Base-by-base conservation (phyloP, 116 monocot species). In the Cymodocea nodosa region DNA sequence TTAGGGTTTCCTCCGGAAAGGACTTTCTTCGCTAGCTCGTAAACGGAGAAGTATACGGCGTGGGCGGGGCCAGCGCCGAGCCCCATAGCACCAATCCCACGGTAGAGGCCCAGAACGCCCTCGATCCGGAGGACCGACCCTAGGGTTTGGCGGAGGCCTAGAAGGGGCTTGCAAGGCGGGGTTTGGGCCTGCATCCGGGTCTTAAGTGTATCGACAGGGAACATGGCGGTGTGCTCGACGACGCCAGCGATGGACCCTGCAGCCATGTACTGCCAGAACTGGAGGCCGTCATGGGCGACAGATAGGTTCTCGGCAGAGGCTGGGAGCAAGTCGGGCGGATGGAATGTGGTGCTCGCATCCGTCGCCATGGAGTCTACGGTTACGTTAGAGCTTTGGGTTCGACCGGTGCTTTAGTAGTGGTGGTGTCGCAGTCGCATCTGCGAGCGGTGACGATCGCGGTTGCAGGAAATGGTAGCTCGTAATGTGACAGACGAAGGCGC, bases 21-120 rank as follows among this genome's bases (percentile, higher is more conserved):
- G n/a, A 30, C 35, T 52, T 71, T 65, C 78, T 97, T 91, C 19
- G 79, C 75, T 62, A 74, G 6, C 78, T 97, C 95, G 73, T 97
- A 97, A 44, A 91, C 73, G 54, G 85, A 87, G 88, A 91, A 91
- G 74, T 95, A 95, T 23, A 87, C 85, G 20, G 95, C 94, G 66
- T 95, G 95, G 62, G 91, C 91, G 35, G 88, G 95, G 58, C 81
- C 95, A 8, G 95, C 90, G 62, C 95, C 95, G 60, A 97, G 85
- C 17, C 75, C 78, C 91, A 94, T 90, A 49, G 95, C 95, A 62
- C 66, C 76, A 60, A 97, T 56, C 37, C 95, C 95, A 40, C 90
- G 90, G 83, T 97, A 97, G 57, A 97, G 76, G 34, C 74, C 78
- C 35, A 74, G 68, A 23, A 78, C 72, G 5, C 85, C 83, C 59